Conservation (phyloP, 1,139 yeast genomes). For the Pichia sp. region DNA sequence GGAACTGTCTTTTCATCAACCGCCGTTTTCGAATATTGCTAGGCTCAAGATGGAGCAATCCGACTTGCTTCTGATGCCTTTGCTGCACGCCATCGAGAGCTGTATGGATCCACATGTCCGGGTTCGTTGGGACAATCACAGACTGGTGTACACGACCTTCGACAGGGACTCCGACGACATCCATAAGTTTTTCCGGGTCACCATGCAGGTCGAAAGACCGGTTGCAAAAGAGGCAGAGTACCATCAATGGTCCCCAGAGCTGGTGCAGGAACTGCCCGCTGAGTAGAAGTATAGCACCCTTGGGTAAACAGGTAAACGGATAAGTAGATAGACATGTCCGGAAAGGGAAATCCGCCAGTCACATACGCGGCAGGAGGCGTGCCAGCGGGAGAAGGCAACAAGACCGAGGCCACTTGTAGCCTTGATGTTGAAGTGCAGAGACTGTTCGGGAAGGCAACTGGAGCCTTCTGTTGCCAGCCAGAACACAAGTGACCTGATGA, state of each 20-base stretch:
- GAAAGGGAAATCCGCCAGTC: too few relatives aligned
- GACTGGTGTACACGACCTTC: slow-evolving; percentile 53
- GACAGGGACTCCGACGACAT: slow-evolving; percentile 56
- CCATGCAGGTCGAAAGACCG: slow-evolving; percentile 55
- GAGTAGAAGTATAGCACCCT: too few relatives aligned
- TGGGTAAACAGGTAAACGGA: too few relatives aligned
- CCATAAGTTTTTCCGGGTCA: slow-evolving; percentile 66
- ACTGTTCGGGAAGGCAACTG: neutral
- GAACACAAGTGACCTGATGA: neutral
- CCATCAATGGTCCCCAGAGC: slow-evolving; percentile 28
- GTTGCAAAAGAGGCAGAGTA: slow-evolving; percentile 29
- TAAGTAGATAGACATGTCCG: too few relatives aligned
- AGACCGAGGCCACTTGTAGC: too few relatives aligned
- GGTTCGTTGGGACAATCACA: slow-evolving; percentile 65
- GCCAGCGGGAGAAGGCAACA: too few relatives aligned
- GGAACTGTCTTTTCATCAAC: slow-evolving; percentile 56
- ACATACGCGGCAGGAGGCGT: too few relatives aligned
- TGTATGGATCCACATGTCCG: slow-evolving; percentile 53
- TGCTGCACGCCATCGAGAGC: slow-evolving; percentile 47
- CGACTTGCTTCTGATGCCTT: slow-evolving; percentile 48
- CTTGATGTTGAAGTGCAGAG: too few relatives aligned
- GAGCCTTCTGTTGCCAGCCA: neutral
- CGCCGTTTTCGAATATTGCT: slow-evolving; percentile 55
- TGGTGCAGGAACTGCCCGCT: slow-evolving; percentile 11
- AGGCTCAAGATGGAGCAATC: slow-evolving; percentile 66